Percentiles rank a stretch among this genome's conserved stretches.
Evolutionary conservation across 129 eudicot genomes (phyloP).

Genomic region (Lactuca sativa): DNA sequence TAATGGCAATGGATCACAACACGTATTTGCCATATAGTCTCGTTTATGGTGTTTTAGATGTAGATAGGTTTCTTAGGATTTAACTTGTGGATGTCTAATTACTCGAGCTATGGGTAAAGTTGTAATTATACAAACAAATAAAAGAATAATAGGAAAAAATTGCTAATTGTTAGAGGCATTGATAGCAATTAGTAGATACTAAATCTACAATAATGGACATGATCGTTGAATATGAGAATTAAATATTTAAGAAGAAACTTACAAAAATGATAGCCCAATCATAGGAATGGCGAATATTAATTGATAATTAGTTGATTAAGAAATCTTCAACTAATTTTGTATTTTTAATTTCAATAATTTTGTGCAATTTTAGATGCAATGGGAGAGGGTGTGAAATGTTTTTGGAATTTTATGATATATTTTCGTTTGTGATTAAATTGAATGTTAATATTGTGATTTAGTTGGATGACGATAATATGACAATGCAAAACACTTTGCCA

Average conservation of each 20-base stretch:
- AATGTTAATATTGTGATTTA: too few relatives aligned
- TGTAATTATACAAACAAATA: background rate
- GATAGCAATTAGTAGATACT: constrained; percentile 6
- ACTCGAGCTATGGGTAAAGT: background rate
- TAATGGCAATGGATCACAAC: background rate
- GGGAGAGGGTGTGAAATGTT: too few relatives aligned
- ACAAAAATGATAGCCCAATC: background rate
- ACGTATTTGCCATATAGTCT: background rate
- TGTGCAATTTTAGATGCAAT: too few relatives aligned
- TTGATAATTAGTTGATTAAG: background rate
- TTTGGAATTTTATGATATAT: too few relatives aligned
- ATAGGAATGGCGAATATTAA: background rate
- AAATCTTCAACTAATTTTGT: background rate
- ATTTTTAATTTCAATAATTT: background rate
- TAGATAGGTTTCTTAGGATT: background rate
- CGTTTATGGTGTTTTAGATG: background rate
- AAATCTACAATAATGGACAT: background rate
- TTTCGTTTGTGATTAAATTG: too few relatives aligned
- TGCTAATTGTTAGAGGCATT: background rate
- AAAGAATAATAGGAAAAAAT: background rate
- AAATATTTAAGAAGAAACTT: background rate
- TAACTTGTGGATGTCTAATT: background rate
- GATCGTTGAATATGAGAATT: background rate
- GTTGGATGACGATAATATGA: too few relatives aligned
- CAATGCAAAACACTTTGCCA: too few relatives aligned